Conservation (phyloP, 148 eudicot species). For the Vaccinium myrtillus region DNA sequence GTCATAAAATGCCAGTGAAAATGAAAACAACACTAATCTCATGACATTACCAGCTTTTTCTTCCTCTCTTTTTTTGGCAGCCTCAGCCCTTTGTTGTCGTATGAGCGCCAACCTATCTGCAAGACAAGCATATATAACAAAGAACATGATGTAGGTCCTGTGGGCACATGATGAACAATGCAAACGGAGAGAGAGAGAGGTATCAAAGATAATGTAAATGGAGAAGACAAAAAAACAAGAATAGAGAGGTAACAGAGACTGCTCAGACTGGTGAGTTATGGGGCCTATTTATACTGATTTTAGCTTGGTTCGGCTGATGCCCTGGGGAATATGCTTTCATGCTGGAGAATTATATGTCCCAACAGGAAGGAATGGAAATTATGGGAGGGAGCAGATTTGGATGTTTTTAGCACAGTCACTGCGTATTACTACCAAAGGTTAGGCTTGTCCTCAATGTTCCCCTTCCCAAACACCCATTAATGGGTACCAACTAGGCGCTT, state of each 20-base stretch:
- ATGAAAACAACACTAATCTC: background rate
- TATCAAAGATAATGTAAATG: background rate
- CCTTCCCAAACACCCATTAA: too few relatives aligned
- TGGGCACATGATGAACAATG: background rate
- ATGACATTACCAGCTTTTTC: slow-evolving; percentile 78
- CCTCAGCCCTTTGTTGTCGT: slow-evolving; percentile 89
- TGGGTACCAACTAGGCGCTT: too few relatives aligned
- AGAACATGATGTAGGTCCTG: background rate
- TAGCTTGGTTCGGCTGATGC: slow-evolving; percentile 4
- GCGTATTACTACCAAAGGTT: too few relatives aligned
- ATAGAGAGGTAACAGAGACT: background rate
- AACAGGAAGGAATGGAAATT: background rate
- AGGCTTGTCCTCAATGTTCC: too few relatives aligned
- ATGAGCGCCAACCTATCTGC: slow-evolving; percentile 86
- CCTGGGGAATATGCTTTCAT: background rate
- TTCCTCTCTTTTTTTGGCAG: slow-evolving; percentile 86
- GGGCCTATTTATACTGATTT: background rate
- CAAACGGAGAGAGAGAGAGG: background rate
- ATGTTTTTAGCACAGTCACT: background rate
- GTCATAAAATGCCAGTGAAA: background rate
- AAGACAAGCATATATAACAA: background rate
- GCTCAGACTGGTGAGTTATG: background rate
- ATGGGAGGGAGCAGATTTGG: background rate
- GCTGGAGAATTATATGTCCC: background rate
- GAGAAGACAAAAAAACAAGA: background rate